These are phyloP conservation scores for Shiraia sp. DNA, from an alignment of 2,329 filamentous ascomycete species.

Conservation along the genomic window DNA sequence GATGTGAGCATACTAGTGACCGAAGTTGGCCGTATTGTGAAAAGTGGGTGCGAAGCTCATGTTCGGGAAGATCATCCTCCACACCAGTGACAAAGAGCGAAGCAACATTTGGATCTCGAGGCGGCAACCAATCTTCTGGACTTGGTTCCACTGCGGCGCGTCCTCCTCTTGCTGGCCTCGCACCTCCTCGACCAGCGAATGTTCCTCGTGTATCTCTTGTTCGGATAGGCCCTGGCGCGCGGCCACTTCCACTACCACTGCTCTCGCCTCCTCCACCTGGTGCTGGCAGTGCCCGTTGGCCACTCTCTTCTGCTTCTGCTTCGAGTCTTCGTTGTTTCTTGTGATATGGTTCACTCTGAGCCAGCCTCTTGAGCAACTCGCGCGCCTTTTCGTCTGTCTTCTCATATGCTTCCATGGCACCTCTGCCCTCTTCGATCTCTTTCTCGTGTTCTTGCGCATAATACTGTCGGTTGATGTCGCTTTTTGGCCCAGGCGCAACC, in stretches of 20 bases:
- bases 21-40: slow-evolving; percentile 85
- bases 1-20: slow-evolving; percentile 92
- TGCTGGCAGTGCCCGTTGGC: slow-evolving; percentile 49
- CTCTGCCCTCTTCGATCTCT: slow-evolving; percentile 89
- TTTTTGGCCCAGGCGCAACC: slow-evolving; percentile 90
- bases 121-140: slow-evolving; percentile 83
- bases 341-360: slow-evolving; percentile 93
- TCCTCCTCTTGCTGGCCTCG: slow-evolving; percentile 47
- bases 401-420: slow-evolving; percentile 81
- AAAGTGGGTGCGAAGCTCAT: slow-evolving; percentile 90
- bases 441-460: slow-evolving; percentile 97
- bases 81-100: slow-evolving; percentile 94
- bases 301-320: slow-evolving; percentile 51
- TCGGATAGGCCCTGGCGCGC: slow-evolving; percentile 72
- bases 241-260: slow-evolving; percentile 38
- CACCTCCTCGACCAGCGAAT: slow-evolving; percentile 39
- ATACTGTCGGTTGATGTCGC: slow-evolving; percentile 93
- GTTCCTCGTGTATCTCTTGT: slow-evolving; percentile 63
- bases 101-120: slow-evolving; percentile 81
- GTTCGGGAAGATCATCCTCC: slow-evolving; percentile 93
- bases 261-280: slow-evolving; percentile 34
- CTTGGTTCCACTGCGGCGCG: slow-evolving; percentile 74
- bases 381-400: slow-evolving; percentile 97
- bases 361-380: slow-evolving; percentile 80
- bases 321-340: slow-evolving; percentile 81